Evolutionary conservation across 2,329 filamentous ascomycete genomes (phyloP).

Genomic region (Verticillium tricorpus): DNA sequence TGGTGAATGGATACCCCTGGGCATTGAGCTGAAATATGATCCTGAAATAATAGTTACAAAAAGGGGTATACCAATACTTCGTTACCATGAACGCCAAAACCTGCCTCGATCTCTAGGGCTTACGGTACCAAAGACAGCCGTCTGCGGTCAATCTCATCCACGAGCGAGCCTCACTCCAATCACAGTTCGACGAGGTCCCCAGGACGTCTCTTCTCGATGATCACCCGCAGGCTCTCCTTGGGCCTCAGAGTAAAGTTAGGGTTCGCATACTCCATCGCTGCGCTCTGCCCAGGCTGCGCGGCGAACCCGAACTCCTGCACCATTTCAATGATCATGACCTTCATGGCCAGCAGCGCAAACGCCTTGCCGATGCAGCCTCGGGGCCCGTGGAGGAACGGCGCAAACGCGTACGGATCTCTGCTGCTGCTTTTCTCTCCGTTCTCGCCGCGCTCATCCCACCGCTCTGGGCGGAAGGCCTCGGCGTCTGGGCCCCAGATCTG

Average conservation of each 20-base stretch:
- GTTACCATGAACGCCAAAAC: neutral
- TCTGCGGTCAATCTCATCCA: too few species aligned
- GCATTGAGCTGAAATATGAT: neutral
- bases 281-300: constrained; percentile 2
- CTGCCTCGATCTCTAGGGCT: too few species aligned
- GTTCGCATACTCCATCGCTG: constrained; percentile 7
- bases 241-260: constrained; percentile 13
- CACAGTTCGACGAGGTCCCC: neutral
- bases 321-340: constrained; percentile 10
- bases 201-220: constrained; percentile 3
- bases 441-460: constrained; percentile 18
- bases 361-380: constrained; percentile 12
- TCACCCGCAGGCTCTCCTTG: constrained; percentile 6
- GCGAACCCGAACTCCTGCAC: constrained; percentile 8
- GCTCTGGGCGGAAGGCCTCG: constrained; percentile 20
- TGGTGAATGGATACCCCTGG: neutral
- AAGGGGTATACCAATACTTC: neutral
- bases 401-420: constrained; percentile 17
- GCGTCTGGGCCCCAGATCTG: constrained; percentile 22
- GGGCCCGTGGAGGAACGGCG: constrained; percentile 17
- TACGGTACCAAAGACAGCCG: too few species aligned
- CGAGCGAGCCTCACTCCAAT: neutral
- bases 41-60: neutral
- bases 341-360: constrained; percentile 11
- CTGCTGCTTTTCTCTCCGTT: constrained; percentile 13